Evolutionary conservation across 2,329 filamentous ascomycete genomes (phyloP).

Genomic region (Lasiodiplodia gonubiensis): DNA sequence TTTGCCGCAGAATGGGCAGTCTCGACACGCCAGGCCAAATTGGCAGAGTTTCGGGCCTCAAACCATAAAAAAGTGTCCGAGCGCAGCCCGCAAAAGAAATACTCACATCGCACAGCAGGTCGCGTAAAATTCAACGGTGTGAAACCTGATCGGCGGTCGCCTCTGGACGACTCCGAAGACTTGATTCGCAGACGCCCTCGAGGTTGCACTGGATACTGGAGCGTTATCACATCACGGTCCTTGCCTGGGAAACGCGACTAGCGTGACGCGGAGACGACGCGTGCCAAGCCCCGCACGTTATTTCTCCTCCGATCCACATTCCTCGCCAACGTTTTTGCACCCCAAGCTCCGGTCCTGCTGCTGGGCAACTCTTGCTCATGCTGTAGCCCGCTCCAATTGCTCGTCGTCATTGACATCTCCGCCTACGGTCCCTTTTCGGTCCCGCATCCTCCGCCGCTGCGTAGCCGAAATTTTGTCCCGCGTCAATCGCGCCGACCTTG

Average conservation of each 20-base stretch:
- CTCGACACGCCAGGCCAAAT: background rate
- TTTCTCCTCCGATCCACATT: conserved; percentile 8
- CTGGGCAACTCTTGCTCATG: background rate
- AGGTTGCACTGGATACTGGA: background rate
- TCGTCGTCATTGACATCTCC: background rate
- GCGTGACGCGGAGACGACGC: background rate
- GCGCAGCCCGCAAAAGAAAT: too few relatives aligned
- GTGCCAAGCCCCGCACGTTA: background rate
- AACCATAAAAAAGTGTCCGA: too few relatives aligned
- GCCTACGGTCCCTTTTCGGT: background rate
- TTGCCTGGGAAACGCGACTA: background rate
- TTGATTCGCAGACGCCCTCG: background rate
- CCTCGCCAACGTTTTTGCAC: background rate
- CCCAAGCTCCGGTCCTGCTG: background rate
- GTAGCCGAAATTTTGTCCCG: background rate
- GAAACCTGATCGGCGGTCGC: too few relatives aligned
- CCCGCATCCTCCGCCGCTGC: background rate
- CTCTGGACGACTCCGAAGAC: too few relatives aligned
- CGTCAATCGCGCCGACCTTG: background rate
- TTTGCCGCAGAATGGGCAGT: conserved; percentile 12
- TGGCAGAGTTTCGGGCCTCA: too few relatives aligned
- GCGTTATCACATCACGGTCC: background rate
- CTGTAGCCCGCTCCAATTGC: background rate
- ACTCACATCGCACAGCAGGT: too few relatives aligned
- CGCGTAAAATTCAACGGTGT: too few relatives aligned